Evolutionary conservation across 306 rosid genomes (phyloP).

Genomic region (Cucumis hystrix): DNA sequence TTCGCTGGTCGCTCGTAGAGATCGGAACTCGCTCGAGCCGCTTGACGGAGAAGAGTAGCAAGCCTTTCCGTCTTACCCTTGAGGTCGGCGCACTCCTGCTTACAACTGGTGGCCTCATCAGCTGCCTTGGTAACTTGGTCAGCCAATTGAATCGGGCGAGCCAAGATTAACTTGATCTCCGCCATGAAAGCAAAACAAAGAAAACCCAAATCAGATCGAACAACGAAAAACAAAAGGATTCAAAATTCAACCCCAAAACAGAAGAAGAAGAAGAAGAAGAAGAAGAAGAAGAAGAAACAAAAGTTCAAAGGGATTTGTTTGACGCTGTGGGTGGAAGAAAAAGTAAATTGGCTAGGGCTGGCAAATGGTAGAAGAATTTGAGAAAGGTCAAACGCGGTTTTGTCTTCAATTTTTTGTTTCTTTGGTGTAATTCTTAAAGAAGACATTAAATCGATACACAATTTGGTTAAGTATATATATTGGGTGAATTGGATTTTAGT

Average conservation of each 20-base stretch:
- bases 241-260: not conserved
- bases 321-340: not conserved
- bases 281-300: not conserved
- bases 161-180: slow-evolving; percentile 58
- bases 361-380: not conserved
- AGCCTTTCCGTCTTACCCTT: slow-evolving; percentile 71
- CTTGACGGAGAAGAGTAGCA: slow-evolving; percentile 67
- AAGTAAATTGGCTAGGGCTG: not conserved
- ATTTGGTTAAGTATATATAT: no score
- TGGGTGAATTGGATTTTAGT: not conserved
- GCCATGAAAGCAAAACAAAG: slow-evolving; percentile 45
- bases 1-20: slow-evolving; percentile 76
- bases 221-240: not conserved
- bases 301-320: not conserved
- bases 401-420: not conserved
- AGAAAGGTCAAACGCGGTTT: slow-evolving; percentile 6
- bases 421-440: not conserved
- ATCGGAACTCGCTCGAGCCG: slow-evolving; percentile 78
- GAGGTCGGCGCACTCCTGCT: slow-evolving; percentile 57
- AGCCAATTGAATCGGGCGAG: slow-evolving; percentile 67
- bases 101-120: slow-evolving; percentile 50
- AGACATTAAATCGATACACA: not conserved
- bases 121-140: slow-evolving; percentile 68
- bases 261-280: not conserved
- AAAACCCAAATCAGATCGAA: slow-evolving; percentile 11